Evolutionary conservation across 2,329 filamentous ascomycete genomes (phyloP).

Genomic region (Coniochaeta ligniaria): DNA sequence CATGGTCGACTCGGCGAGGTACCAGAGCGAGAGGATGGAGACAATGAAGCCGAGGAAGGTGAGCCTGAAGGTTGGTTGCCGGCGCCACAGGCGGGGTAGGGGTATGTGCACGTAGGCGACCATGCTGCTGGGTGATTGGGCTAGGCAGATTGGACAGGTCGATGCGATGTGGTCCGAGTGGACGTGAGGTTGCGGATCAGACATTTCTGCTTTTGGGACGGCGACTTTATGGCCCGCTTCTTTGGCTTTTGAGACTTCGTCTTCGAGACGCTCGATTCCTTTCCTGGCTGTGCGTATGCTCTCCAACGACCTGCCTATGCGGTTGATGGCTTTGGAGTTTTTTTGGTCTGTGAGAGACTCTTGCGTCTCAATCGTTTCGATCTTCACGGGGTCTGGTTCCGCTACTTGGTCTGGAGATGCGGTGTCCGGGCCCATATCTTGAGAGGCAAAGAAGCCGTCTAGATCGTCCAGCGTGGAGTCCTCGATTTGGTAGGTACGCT

Average conservation of each 20-base stretch:
- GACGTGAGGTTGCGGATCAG: neutral
- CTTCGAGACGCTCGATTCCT: constrained; percentile 52
- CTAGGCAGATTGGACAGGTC: constrained; percentile 11
- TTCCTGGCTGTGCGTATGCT: constrained; percentile 48
- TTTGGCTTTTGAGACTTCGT: constrained; percentile 36
- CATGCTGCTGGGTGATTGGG: constrained; percentile 4
- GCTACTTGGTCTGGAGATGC: constrained; percentile 1
- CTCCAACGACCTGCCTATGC: constrained; percentile 46
- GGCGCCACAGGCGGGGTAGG: constrained; percentile 38
- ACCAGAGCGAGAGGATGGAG: constrained; percentile 43
- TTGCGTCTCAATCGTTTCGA: neutral
- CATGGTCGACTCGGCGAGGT: constrained; percentile 43
- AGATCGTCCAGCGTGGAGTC: constrained; percentile 55
- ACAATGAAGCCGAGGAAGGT: constrained; percentile 40
- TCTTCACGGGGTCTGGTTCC: constrained; percentile 7
- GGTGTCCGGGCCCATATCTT: constrained; percentile 10
- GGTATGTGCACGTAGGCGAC: constrained; percentile 33
- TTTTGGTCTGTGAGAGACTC: constrained; percentile 3
- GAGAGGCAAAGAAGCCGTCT: constrained; percentile 39
- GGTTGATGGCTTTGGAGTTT: constrained; percentile 33
- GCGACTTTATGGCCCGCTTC: constrained; percentile 8
- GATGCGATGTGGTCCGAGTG: neutral
- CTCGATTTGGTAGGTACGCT: constrained; percentile 45
- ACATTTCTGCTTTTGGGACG: neutral
- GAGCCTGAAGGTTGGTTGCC: constrained; percentile 34